Base-by-base conservation (phyloP, 352 stramenopile genomes). In the Phytophthora ramorum region DNA sequence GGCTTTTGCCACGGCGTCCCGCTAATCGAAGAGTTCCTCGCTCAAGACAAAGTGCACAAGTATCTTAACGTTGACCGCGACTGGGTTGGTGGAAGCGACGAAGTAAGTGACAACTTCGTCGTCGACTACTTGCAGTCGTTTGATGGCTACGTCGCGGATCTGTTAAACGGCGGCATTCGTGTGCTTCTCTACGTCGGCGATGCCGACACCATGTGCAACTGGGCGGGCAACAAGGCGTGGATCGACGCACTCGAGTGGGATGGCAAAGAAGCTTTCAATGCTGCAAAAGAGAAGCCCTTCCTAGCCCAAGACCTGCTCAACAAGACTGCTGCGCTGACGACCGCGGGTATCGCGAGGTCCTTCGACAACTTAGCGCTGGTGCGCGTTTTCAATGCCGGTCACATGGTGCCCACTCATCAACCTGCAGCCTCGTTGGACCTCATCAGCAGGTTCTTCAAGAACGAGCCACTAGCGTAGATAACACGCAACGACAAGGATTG, bases 131-230 rank as follows among this genome's bases (percentile, higher is more conserved):
- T 72, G 28, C 44, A 62, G 26, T 48, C 81, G 63, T 98, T 97
- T 58, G 81, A 92, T n/a, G 61, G 77, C 8, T 82, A 91, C 48
- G 75, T 98, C 5, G 78, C 79, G 5, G 82, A 96, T 35, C 63
- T 98, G 48, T 76, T 99, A 1, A 63, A 86, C 43, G 51, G 62
- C 6, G 70, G 65, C 14, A 50, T 91, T 32, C 78, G 73, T 0
- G 92, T 97, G 7, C 79, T 98, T 19, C 92, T 99, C 57, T 99
- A 99, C 78, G 88, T 95, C 8, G 96, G 97, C 48, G 97, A 99
- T 70, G 81, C 92, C 3, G 97, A 99, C 66, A 96, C 97, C 55
- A 96, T 99, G 67, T 98, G 93, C 81, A 99, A 99, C 67, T 98
- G 96, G 78, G 62, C 97, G 26, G 97, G 96, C 32, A 98, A 98